These are phyloP conservation scores for Monosporascus sp. DNA, from an alignment of 2,329 filamentous ascomycete species.

Conservation along the genomic window DNA sequence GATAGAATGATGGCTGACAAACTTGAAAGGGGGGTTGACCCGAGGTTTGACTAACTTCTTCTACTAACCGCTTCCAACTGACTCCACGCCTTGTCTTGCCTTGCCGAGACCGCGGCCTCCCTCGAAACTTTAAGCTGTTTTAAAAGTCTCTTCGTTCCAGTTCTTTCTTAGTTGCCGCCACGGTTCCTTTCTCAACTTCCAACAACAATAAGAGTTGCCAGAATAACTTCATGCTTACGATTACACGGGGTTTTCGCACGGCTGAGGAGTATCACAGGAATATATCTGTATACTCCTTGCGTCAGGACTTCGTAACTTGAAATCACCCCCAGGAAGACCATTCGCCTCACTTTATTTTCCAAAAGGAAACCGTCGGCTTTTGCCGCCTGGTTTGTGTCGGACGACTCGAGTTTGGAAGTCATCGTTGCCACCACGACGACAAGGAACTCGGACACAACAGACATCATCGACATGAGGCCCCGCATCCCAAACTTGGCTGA, in stretches of 20 bases:
- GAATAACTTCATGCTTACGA: slow-evolving; percentile 30
- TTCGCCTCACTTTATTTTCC: slow-evolving; percentile 6
- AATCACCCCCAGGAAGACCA: background rate
- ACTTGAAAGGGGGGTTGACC: too few species aligned
- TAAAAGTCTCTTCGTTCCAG: background rate
- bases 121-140: background rate
- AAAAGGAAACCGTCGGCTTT: background rate
- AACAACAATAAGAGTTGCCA: slow-evolving; percentile 2
- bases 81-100: background rate
- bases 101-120: background rate
- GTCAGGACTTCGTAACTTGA: slow-evolving; percentile 43
- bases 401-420: too few species aligned
- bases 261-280: slow-evolving; percentile 58
- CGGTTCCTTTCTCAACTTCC: background rate
- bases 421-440: too few species aligned
- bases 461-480: slow-evolving; percentile 44
- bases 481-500: slow-evolving; percentile 62
- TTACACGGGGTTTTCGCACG: slow-evolving; percentile 38
- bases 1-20: too few species aligned
- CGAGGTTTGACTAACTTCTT: too few species aligned
- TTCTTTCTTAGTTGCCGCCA: background rate
- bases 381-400: too few species aligned
- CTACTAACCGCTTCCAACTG: background rate
- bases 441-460: too few species aligned
- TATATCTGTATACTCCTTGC: slow-evolving; percentile 59